Base-by-base conservation (phyloP, 768 basidiomycete species). In the Suillus alpinus region DNA sequence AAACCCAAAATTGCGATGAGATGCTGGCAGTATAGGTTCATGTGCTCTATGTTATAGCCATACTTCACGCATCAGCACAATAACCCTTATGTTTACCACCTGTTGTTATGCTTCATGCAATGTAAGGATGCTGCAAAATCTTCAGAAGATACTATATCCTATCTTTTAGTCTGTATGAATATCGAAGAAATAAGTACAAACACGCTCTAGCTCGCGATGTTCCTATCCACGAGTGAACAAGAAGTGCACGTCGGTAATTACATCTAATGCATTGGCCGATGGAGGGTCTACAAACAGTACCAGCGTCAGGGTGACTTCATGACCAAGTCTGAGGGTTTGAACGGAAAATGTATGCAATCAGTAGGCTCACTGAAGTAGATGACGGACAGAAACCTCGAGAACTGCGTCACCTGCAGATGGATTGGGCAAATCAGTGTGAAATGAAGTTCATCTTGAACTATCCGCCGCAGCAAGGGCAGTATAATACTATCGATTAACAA, bases 1-100 rank as follows among this genome's bases (percentile, higher is more conserved):
- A 65, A 47, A 34, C 31, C 14, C 12, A 58, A 39, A 47, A 60
- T 43, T 32, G 18, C 56, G 26, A 39, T 31, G 51, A 37, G 58
- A 26, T 49, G 26, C 16, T 2, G 56, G 43, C 8, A 52, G 40
- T 20, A 57, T 37, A 16, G 20, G 52, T 37, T 53, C 16, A 26
- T 14, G 34, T 2, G 20, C 36, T 53, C 20, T 8, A 37, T 37
- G 1, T 26, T 23, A 16, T 53, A 37, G 8, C 20, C 23, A 13
- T 26, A 37, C 36, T 16, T 53, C 4, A 14, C 2, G 8, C 52
- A 53, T 53, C 13, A 16, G 14, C 36, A 26, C 23, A 20, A 6
- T 53, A 37, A 14, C 14, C 7, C 4, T 53, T 37, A 37, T 23
- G 14, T 16, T 53, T 37, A 26, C 52, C 13, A 37, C 8, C 29